phyloP scores from a whole-genome alignment of 345 rosid species.

The Euphorbia tirucalli region DNA sequence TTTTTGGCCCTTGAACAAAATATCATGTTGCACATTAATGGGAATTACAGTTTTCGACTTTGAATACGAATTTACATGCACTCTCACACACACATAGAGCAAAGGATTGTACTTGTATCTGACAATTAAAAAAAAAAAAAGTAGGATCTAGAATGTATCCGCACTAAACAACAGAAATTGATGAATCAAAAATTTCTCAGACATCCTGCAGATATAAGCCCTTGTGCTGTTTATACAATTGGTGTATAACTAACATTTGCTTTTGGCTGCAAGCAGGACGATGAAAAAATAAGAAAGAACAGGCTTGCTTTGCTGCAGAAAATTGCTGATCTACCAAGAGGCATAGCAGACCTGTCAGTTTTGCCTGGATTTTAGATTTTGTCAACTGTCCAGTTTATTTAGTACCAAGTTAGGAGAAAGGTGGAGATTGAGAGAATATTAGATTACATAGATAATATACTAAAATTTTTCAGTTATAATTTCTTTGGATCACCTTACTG shows the following conservation, averaged over 20 bases:
- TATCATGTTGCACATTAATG: too few species aligned
- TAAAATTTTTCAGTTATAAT: not conserved
- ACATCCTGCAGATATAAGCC: too few species aligned
- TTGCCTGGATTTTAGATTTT: slow-evolving; percentile 72
- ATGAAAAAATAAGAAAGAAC: slow-evolving; percentile 64
- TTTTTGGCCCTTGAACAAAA: too few species aligned
- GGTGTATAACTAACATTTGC: not conserved
- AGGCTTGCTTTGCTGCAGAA: slow-evolving; percentile 73
- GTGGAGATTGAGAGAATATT: not conserved
- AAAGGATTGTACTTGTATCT: not conserved
- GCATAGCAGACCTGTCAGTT: slow-evolving; percentile 68
- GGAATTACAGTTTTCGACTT: not conserved
- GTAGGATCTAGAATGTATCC: too few species aligned
- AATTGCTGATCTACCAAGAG: slow-evolving; percentile 73
- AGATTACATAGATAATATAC: not conserved
- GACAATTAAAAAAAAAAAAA: too few species aligned
- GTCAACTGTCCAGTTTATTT: not conserved
- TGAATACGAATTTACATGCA: not conserved
- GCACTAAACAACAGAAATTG: too few species aligned
- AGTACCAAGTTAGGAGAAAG: not conserved
- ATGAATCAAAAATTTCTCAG: too few species aligned
- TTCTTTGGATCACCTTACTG: not conserved
- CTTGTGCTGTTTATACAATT: too few species aligned
- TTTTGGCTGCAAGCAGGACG: slow-evolving; percentile 51
- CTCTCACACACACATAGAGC: not conserved